A percentile compares a stretch with the other conserved stretches of the same genome.
phyloP scores from a whole-genome alignment of 352 stramenopile genomes.

The Pilasporangium apinafurcum region DNA sequence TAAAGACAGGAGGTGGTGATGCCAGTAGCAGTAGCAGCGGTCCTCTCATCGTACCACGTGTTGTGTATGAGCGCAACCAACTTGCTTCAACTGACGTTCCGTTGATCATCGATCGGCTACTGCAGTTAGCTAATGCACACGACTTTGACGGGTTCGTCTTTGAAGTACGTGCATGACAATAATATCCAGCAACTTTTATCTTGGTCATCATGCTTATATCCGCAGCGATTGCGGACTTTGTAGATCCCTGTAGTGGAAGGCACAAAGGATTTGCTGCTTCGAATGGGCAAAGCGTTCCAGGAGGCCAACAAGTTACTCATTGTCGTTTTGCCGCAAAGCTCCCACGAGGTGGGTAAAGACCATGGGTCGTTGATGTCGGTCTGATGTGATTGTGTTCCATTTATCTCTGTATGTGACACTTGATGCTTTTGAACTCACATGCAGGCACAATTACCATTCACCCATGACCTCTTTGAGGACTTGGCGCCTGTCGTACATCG shows the following conservation, averaged over 20 bases:
- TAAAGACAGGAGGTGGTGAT: conserved; percentile 20
- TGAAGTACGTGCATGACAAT: conserved; percentile 12
- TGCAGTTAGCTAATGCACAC: conserved; percentile 28
- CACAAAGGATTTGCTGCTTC: conserved; percentile 57
- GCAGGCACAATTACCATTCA: conserved; percentile 46
- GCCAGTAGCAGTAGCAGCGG: too few relatives aligned
- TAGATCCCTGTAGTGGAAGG: conserved; percentile 48
- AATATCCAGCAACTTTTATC: too few relatives aligned
- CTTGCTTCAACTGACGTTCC: conserved; percentile 41
- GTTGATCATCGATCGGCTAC: conserved; percentile 44
- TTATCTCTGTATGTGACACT: too few relatives aligned
- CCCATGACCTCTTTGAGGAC: conserved; percentile 45
- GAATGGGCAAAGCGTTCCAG: conserved; percentile 42
- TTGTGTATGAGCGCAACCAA: conserved; percentile 75
- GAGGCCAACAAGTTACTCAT: conserved; percentile 48
- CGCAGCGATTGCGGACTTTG: too few relatives aligned
- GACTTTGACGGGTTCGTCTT: conserved; percentile 71
- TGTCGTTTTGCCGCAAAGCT: conserved; percentile 53
- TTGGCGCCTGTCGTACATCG: conserved; percentile 61
- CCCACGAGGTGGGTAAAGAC: conserved; percentile 24
- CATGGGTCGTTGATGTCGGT: neutral
- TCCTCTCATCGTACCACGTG: conserved; percentile 58
- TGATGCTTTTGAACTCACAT: neutral
- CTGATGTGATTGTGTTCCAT: neutral
- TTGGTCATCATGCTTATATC: too few relatives aligned